These are phyloP conservation scores for Tephrocybe sp. DNA, from an alignment of 768 basidiomycete species.

Conservation along the genomic window DNA sequence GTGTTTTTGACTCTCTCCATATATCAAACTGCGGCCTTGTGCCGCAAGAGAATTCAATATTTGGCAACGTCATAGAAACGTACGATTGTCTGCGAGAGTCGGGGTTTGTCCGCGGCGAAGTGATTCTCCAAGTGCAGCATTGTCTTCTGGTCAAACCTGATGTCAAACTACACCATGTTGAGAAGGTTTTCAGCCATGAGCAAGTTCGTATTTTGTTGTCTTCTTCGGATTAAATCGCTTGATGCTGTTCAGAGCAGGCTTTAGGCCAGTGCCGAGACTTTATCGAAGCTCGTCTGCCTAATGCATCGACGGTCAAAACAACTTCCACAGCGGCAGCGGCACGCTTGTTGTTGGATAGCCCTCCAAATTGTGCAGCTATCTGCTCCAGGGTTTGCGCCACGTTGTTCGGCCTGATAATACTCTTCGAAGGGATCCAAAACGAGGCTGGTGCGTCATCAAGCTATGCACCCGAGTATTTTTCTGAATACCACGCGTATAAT, in stretches of 20 bases:
- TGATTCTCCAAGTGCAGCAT: slow-evolving; percentile 62
- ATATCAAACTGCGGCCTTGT: slow-evolving; percentile 56
- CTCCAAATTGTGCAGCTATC: slow-evolving; percentile 64
- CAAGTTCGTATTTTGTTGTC: slow-evolving; percentile 47
- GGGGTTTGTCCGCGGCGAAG: slow-evolving; percentile 60
- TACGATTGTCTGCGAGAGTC: slow-evolving; percentile 60
- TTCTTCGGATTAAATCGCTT: slow-evolving; percentile 2
- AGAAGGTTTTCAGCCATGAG: slow-evolving; percentile 72
- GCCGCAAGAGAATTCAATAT: slow-evolving; percentile 80
- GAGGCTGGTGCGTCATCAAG: slow-evolving; percentile 37
- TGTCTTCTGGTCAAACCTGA: slow-evolving; percentile 67
- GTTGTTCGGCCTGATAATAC: slow-evolving; percentile 62
- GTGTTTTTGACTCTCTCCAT: slow-evolving; percentile 53
- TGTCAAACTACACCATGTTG: slow-evolving; percentile 52
- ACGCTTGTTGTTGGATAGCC: slow-evolving; percentile 39
- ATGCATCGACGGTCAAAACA: slow-evolving; percentile 52
- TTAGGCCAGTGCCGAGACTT: slow-evolving; percentile 77
- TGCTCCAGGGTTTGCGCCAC: slow-evolving; percentile 66
- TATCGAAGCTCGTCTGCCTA: slow-evolving; percentile 51
- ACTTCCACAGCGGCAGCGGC: slow-evolving; percentile 77
- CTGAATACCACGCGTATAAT: slow-evolving; percentile 21
- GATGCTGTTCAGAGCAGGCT: slow-evolving; percentile 44
- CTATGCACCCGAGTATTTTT: background rate
- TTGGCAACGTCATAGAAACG: slow-evolving; percentile 73
- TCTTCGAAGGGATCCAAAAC: slow-evolving; percentile 67